phyloP scores from a whole-genome alignment of 2,329 filamentous ascomycete genomes.

The Didymella sp. region DNA sequence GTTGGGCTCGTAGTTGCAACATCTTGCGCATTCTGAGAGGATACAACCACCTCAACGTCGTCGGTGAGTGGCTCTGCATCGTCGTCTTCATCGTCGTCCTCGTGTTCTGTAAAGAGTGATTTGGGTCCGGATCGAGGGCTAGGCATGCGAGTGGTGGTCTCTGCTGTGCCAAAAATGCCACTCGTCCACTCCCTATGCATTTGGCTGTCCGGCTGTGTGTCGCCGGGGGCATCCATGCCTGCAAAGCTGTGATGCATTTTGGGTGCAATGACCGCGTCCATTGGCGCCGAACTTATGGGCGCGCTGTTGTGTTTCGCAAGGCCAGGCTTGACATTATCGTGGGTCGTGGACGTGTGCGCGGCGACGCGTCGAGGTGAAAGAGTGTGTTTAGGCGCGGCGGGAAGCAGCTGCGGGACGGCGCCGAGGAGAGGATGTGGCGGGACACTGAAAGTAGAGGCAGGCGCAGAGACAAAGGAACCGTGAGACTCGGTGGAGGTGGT shows the following conservation, averaged over 20 bases:
- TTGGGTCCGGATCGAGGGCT: conserved; percentile 15
- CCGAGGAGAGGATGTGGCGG: conserved; percentile 15
- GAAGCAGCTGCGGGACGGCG: conserved; percentile 23
- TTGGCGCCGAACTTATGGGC: conserved; percentile 33
- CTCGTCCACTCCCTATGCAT: conserved; percentile 53
- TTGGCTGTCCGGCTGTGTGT: conserved; percentile 58
- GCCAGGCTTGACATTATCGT: conserved; percentile 42
- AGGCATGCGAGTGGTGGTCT: conserved; percentile 13
- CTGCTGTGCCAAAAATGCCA: conserved; percentile 26
- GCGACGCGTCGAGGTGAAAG: conserved; percentile 41
- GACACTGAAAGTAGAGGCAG: conserved; percentile 13
- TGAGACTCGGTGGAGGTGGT: conserved; percentile 35
- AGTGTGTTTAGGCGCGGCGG: conserved; percentile 23
- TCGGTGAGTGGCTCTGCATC: conserved; percentile 33
- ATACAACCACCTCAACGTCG: conserved; percentile 27
- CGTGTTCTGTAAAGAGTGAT: conserved; percentile 33
- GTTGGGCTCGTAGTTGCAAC: conserved; percentile 42
- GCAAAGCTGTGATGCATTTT: conserved; percentile 50
- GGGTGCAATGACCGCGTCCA: conserved; percentile 24
- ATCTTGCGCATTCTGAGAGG: conserved; percentile 38
- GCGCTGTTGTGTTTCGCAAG: conserved; percentile 42
- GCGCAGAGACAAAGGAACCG: conserved; percentile 19
- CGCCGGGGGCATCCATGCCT: conserved; percentile 49
- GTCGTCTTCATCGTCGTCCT: conserved; percentile 23
- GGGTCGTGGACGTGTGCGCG: not conserved